Percentiles rank a stretch among this genome's conserved stretches.
phyloP scores from a whole-genome alignment of 1,284 basidiomycete species.

The Ganoderma lucidum region DNA sequence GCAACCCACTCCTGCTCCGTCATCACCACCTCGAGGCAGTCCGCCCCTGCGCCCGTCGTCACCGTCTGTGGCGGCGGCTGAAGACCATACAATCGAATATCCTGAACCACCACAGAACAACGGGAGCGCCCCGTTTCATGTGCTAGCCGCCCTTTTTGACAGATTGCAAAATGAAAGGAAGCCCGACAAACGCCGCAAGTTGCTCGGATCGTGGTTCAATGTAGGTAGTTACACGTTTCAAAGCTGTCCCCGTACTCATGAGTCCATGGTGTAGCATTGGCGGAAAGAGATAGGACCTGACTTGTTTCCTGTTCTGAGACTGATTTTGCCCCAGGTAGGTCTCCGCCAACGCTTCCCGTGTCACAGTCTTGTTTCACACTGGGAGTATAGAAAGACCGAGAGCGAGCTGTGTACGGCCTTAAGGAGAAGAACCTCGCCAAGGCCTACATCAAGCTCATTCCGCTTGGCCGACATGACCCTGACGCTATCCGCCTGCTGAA shows the following conservation, averaged over 20 bases:
- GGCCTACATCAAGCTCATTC: constrained; percentile 88
- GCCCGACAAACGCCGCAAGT: constrained; percentile 70
- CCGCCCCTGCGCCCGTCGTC: constrained; percentile 22
- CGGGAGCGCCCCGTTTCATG: constrained; percentile 72
- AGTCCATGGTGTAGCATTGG: constrained; percentile 65
- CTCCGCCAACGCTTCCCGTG: neutral
- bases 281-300: constrained; percentile 76
- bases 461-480: constrained; percentile 78
- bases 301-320: constrained; percentile 77
- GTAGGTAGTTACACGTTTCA: constrained; percentile 52
- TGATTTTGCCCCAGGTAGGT: constrained; percentile 78
- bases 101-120: constrained; percentile 66
- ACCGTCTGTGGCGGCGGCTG: constrained; percentile 27
- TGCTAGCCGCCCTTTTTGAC: constrained; percentile 73
- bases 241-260: neutral
- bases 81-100: constrained; percentile 45
- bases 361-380: neutral
- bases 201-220: constrained; percentile 76
- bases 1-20: constrained; percentile 61
- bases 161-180: constrained; percentile 74
- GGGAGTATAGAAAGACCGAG: constrained; percentile 80
- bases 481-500: constrained; percentile 84
- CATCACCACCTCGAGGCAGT: constrained; percentile 37
- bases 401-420: constrained; percentile 88
- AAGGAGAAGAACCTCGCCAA: constrained; percentile 94